Evolutionary conservation across 2,329 filamentous ascomycete genomes (phyloP), one percentile per base, ranked within the genome.

Genomic region (Exophiala calicioides): DNA sequence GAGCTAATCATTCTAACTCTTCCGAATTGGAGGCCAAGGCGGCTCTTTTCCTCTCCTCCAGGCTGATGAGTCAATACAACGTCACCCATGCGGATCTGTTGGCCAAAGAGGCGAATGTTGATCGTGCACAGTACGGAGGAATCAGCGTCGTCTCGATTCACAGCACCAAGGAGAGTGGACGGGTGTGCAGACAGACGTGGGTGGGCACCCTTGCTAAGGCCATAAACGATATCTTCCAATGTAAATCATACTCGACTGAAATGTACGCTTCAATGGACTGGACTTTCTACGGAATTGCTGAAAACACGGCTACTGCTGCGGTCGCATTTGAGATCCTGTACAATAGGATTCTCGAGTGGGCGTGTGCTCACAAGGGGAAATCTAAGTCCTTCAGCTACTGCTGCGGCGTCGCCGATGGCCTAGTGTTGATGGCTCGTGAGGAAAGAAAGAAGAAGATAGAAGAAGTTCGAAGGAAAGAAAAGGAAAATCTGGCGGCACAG

Each of bases 201-300:
- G 42, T 50, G 5, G 5, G 19, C 9, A 29, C 5, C 10, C 5
- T 52, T 38, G 23, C 24, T 18, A 12, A 2, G 9, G 52, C 52
- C 4, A 46, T 55, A 19, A 41, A 8, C 16, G 32, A 9, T 3
- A 52, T 55, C 38, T 55, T 55, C 32, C 38, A 55, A 18, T 55
- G 48, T 31, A 47, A 45, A 21, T 29, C 31, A 7, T 55, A 48
- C 30, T 36, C 39, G 1, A 49, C 38, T n/a, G 21, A 6, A 5
- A 27, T 6, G 9, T 9, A 4, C 9, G 23, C n/a, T 21, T 55
- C 52, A 9, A 39, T 52, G 18, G 48, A 55, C 12, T 55, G 52
- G 23, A 53, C 45, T 2, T 62, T 61, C 43, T 59, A 55, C 31
- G 61, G 61, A 3, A 56, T 62, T 29, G 56, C 53, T 2, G 44